phyloP scores from a whole-genome alignment of 1,284 basidiomycete species.

The Erythrobasidium hasegawianum region DNA sequence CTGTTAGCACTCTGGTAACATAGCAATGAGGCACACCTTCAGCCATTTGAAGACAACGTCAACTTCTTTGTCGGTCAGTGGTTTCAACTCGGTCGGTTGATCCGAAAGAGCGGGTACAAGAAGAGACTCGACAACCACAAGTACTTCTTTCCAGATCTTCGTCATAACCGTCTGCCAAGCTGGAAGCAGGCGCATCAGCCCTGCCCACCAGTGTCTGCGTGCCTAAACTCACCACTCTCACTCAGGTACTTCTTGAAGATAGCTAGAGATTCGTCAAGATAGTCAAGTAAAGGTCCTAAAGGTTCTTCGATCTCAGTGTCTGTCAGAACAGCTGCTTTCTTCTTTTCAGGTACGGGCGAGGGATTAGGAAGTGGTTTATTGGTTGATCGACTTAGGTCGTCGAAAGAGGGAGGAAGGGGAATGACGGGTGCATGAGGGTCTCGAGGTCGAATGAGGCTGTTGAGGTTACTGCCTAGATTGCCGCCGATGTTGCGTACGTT shows the following conservation, averaged over 20 bases:
- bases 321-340: slow-evolving; percentile 64
- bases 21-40: slow-evolving; percentile 68
- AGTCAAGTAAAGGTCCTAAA: slow-evolving; percentile 88
- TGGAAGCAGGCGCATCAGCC: slow-evolving; percentile 39
- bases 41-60: slow-evolving; percentile 98
- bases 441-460: slow-evolving; percentile 40
- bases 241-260: slow-evolving; percentile 62
- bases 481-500: slow-evolving; percentile 41
- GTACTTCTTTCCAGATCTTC: slow-evolving; percentile 93
- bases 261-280: slow-evolving; percentile 90
- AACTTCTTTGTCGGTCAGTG: slow-evolving; percentile 88
- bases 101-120: slow-evolving; percentile 90
- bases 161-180: slow-evolving; percentile 91
- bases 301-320: slow-evolving; percentile 94
- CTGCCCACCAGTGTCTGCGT: background rate
- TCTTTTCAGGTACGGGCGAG: slow-evolving; percentile 48
- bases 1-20: too few relatives aligned
- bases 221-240: slow-evolving; percentile 22
- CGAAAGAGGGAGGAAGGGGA: slow-evolving; percentile 33
- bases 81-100: slow-evolving; percentile 81
- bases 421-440: slow-evolving; percentile 40
- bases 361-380: slow-evolving; percentile 5
- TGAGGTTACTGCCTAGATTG: slow-evolving; percentile 41
- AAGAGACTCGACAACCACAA: slow-evolving; percentile 79
- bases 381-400: background rate